Base-by-base conservation (phyloP, 176 grass and related monocot species). In the Bonia amplexicaulis region DNA sequence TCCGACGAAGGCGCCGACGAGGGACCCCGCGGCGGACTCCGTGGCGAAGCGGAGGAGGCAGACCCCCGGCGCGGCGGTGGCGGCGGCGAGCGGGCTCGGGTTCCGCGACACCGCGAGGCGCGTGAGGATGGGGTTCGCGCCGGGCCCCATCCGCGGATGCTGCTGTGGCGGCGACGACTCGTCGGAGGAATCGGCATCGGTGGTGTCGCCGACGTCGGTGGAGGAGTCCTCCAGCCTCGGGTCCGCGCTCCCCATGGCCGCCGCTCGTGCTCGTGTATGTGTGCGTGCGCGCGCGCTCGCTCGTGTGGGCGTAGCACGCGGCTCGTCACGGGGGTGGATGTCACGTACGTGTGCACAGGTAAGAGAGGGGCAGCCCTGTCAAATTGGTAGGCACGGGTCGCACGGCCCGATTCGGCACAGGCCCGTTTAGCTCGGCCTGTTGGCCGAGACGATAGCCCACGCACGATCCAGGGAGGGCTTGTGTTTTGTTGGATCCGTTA, bases 11-110 rank as follows among this genome's bases (percentile, higher is more conserved):
- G 89, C 80, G 69, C 85, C 85, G 62, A 91, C 89, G 69, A 91
- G 80, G 60, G 89, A 91, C 11, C 89, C 89, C 9, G 89, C 89
- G 53, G 89, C 89, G 31, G 89, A 91, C 80, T 91, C 85, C 75
- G 75, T 87, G 68, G 89, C 80, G 69, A 91, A 91, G 74, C 85
- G 85, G 17, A 91, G 89, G 75, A 91, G 89, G 89, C 89, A 91
- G 13, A 87, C 80, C 80, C 89, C 89, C 12, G 89, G 80, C 6
- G 85, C 89, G 6, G 85, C 85, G 23, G 85, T 84, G 52, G 89
- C 69, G 17, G 85, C 89, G 33, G 80, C 81, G 33, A 91, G 85
- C 52, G 89, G 89, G 89, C 89, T 91, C 62, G 89, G 80, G 80
- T 91, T 87, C 62, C 85, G 68, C 75, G 89, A 87, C 75, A 90